These are phyloP conservation scores for Dendrobium catenatum DNA, from an alignment of 106 monocot genomes.

Conservation along the genomic window DNA sequence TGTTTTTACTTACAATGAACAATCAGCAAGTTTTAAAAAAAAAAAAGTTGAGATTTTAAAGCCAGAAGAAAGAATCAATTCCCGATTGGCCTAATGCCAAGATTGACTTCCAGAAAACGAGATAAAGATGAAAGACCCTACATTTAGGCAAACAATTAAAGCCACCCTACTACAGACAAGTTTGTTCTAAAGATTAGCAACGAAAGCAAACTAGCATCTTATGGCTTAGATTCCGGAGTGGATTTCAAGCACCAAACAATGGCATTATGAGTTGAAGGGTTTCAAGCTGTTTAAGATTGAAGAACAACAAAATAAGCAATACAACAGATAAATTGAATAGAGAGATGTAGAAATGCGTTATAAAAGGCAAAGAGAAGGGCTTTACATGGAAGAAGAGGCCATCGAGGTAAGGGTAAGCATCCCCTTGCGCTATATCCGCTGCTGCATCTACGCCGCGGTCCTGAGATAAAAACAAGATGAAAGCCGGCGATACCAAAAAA, in stretches of 20 bases:
- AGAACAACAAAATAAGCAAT: background rate
- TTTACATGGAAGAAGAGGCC: conserved; percentile 2
- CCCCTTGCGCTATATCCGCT: background rate
- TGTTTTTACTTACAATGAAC: no score
- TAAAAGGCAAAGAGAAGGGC: background rate
- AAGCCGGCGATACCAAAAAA: no score
- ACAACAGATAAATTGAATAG: background rate
- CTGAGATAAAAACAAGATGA: no score
- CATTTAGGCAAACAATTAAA: background rate
- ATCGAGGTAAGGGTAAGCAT: background rate
- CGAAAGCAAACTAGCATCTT: background rate
- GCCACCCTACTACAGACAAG: background rate
- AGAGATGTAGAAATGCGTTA: background rate
- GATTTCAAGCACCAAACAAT: background rate
- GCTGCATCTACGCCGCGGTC: no score
- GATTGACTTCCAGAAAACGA: background rate
- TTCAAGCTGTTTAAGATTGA: background rate
- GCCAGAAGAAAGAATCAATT: background rate
- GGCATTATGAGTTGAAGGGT: background rate
- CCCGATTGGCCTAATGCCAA: background rate
- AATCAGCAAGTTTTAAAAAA: no score
- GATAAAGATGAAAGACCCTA: background rate
- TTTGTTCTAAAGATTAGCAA: background rate
- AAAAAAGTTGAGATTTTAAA: background rate
- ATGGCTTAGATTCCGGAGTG: background rate